Conservation (phyloP, 2,329 filamentous ascomycete species). For the Penicillium sp. region DNA sequence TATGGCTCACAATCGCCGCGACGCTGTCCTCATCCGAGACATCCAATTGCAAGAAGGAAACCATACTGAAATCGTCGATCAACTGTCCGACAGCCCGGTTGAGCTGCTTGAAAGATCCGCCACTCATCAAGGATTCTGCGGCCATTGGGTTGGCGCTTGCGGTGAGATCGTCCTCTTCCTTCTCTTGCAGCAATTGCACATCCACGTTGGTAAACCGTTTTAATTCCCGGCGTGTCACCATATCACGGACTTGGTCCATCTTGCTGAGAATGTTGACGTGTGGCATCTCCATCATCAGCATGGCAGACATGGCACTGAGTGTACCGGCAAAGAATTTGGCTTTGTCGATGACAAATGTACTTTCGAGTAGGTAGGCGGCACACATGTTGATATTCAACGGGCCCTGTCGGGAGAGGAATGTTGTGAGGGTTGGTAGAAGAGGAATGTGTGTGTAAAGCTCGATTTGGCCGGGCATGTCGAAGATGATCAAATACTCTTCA, state of each 20-base stretch:
- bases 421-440: constrained; percentile 79
- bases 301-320: constrained; percentile 94
- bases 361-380: constrained; percentile 90
- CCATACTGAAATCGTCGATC: constrained; percentile 98
- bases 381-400: constrained; percentile 87
- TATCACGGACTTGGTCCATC: constrained; percentile 93
- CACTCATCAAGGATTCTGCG: constrained; percentile 71
- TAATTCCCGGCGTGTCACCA: constrained; percentile 81
- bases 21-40: constrained; percentile 91
- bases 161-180: constrained; percentile 51
- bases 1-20: constrained; percentile 78
- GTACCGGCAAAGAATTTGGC: constrained; percentile 98
- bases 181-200: constrained; percentile 73
- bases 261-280: constrained; percentile 96
- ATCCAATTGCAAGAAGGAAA: constrained; percentile 88
- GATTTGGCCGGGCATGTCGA: constrained; percentile 99
- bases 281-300: constrained; percentile 97
- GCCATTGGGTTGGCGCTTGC: constrained; percentile 63
- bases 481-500: constrained; percentile 94
- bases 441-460: constrained; percentile 98
- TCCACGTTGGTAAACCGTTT: constrained; percentile 91
- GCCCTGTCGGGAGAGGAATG: constrained; percentile 74
- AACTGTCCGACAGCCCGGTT: constrained; percentile 86
- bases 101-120: constrained; percentile 75
- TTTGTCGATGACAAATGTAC: constrained; percentile 91